A percentile compares a stretch with the other conserved stretches of the same genome.
phyloP scores from a whole-genome alignment of 2,329 filamentous ascomycete genomes.

The Trichoderma sp. region DNA sequence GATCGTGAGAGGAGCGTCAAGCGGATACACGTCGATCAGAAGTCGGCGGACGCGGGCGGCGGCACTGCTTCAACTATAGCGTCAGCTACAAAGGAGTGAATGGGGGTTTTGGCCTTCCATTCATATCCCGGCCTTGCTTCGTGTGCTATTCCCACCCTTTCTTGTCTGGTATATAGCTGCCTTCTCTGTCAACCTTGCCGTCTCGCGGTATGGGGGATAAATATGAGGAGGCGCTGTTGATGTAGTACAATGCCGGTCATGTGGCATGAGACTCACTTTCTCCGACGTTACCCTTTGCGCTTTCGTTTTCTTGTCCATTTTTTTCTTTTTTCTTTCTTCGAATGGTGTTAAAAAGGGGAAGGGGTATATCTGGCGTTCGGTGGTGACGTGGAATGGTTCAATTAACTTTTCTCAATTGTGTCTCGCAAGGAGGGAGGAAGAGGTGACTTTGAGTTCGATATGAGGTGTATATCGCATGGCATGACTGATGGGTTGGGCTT shows the following conservation, averaged over 20 bases:
- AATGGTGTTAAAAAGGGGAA: slow-evolving; percentile 17
- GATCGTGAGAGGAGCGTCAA: slow-evolving; percentile 42
- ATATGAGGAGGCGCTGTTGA: not conserved
- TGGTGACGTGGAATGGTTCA: slow-evolving; percentile 5
- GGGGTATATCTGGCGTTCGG: slow-evolving; percentile 25
- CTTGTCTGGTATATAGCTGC: slow-evolving; percentile 12
- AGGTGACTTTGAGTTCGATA: too few relatives aligned
- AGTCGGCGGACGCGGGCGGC: slow-evolving; percentile 24
- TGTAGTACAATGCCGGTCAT: slow-evolving; percentile 19
- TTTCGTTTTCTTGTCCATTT: not conserved
- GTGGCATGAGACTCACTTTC: not conserved
- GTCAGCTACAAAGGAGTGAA: slow-evolving; percentile 21
- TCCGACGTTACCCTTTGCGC: not conserved
- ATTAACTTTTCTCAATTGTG: not conserved
- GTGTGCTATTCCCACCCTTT: not conserved
- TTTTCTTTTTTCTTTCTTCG: not conserved
- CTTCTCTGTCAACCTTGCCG: not conserved
- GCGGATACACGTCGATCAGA: slow-evolving; percentile 39
- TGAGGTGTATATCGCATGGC: not conserved
- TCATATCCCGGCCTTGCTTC: not conserved
- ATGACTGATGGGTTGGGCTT: not conserved
- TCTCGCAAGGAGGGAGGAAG: not conserved
- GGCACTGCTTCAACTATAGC: not conserved
- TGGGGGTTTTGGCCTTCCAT: not conserved
- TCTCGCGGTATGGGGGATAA: not conserved